Evolutionary conservation across 768 basidiomycete species (phyloP).

Genomic region (Tylopilus rubrobrunneus): DNA sequence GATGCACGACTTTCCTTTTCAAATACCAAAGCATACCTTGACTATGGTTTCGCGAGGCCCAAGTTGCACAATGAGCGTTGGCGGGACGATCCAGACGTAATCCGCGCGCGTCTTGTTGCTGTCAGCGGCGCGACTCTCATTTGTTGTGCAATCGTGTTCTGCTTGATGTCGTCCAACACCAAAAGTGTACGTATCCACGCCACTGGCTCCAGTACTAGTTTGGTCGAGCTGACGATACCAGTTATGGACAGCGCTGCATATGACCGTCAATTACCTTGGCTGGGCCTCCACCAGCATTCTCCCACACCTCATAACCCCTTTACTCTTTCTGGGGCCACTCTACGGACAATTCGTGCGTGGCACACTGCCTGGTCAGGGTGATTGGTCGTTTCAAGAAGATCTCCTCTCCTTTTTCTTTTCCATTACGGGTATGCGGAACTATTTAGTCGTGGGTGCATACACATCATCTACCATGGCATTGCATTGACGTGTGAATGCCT

Average conservation of each 20-base stretch:
- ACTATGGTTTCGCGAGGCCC: conserved; percentile 27
- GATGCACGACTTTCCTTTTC: conserved; percentile 55
- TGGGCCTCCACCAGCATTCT: conserved; percentile 28
- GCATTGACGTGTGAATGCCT: not conserved
- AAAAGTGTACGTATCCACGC: conserved; percentile 10
- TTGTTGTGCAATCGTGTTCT: conserved; percentile 51
- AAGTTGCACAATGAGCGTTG: conserved; percentile 45
- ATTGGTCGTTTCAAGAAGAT: conserved; percentile 42
- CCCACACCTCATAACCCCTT: conserved; percentile 64
- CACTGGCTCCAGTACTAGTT: not conserved
- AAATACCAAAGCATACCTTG: conserved; percentile 23
- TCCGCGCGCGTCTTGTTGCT: conserved; percentile 70
- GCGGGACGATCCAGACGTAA: conserved; percentile 84
- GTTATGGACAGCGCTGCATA: conserved; percentile 21
- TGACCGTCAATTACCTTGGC: conserved; percentile 42
- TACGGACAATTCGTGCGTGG: conserved; percentile 47
- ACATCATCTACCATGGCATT: not conserved
- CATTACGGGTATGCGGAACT: conserved; percentile 70
- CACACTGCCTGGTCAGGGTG: conserved; percentile 52
- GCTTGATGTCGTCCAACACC: conserved; percentile 33
- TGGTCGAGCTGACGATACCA: conserved; percentile 9
- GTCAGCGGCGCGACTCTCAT: conserved; percentile 59
- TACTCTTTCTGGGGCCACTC: conserved; percentile 76
- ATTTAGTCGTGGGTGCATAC: conserved; percentile 39
- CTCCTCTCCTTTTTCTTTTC: conserved; percentile 41